These are phyloP conservation scores for Hypoxylon fragiforme DNA, from an alignment of 495 filamentous ascomycete species.

Conservation along the genomic window DNA sequence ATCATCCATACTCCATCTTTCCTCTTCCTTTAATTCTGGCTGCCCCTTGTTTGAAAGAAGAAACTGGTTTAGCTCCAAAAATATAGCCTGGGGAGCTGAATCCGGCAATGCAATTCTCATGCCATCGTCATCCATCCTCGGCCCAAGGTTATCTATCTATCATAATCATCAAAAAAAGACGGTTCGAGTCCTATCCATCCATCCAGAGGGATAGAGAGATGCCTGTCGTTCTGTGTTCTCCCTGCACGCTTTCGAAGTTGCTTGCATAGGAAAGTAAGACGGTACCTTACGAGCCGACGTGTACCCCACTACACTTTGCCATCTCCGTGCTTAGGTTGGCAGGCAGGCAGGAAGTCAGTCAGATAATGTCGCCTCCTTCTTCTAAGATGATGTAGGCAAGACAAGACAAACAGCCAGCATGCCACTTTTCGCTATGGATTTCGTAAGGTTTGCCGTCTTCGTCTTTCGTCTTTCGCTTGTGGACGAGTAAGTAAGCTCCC, in stretches of 20 bases:
- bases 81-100: constrained; percentile 23
- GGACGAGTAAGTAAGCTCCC: not conserved
- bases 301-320: constrained; percentile 17
- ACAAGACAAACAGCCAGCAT: too few relatives aligned
- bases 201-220: constrained; percentile 16
- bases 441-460: not conserved
- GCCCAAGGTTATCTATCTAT: too few relatives aligned
- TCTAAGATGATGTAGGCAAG: not conserved
- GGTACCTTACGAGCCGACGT: constrained; percentile 18
- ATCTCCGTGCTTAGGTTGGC: too few relatives aligned
- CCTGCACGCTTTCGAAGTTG: constrained; percentile 23
- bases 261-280: constrained; percentile 22
- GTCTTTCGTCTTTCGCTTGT: not conserved
- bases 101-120: constrained; percentile 15
- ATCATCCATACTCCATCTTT: not conserved
- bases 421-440: too few relatives aligned
- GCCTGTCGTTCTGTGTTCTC: constrained; percentile 25
- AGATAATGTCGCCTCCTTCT: constrained; percentile 11
- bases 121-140: constrained; percentile 1
- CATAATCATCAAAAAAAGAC: too few relatives aligned
- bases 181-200: not conserved
- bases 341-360: too few relatives aligned
- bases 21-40: constrained; percentile 4
- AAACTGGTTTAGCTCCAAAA: too few relatives aligned
- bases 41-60: not conserved